These are phyloP conservation scores for Cyclocybe cylindracea DNA, from an alignment of 768 basidiomycete genomes.

Conservation along the genomic window DNA sequence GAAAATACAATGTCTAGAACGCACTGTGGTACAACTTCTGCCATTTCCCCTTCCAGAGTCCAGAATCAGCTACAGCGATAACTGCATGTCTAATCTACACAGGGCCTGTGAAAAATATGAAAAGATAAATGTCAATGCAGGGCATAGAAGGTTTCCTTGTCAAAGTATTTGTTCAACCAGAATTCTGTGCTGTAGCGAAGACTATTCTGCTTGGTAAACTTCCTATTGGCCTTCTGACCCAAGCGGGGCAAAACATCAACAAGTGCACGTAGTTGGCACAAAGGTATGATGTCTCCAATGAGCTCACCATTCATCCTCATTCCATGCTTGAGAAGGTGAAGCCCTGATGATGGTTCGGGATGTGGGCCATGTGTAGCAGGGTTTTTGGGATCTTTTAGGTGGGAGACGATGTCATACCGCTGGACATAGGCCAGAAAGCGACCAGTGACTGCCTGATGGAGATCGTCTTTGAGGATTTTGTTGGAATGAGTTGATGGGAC, in stretches of 20 bases:
- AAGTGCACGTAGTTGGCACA: slow-evolving; percentile 18
- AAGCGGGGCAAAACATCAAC: slow-evolving; percentile 28
- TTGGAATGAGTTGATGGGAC: too few relatives aligned
- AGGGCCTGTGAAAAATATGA: background rate
- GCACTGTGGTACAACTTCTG: too few relatives aligned
- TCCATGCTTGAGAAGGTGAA: slow-evolving; percentile 22
- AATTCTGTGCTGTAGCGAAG: slow-evolving; percentile 19
- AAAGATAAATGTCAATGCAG: background rate
- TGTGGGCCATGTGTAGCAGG: slow-evolving; percentile 5
- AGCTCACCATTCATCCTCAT: slow-evolving; percentile 8
- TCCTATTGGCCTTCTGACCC: slow-evolving; percentile 20
- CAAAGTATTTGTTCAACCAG: slow-evolving; percentile 33
- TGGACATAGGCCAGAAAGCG: too few relatives aligned
- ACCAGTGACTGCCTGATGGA: too few relatives aligned
- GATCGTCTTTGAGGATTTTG: too few relatives aligned
- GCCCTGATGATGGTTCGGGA: slow-evolving; percentile 21
- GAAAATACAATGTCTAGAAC: too few relatives aligned
- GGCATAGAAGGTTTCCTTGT: slow-evolving; percentile 27
- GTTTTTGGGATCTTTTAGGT: too few relatives aligned
- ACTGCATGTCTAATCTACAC: background rate
- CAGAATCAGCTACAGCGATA: too few relatives aligned
- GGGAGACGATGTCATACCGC: too few relatives aligned
- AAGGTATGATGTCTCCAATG: slow-evolving; percentile 28
- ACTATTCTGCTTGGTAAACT: slow-evolving; percentile 23
- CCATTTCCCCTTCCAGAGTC: too few relatives aligned